Conservation (phyloP, 208 protist genomes). For the Strigomonas culicis region DNA sequence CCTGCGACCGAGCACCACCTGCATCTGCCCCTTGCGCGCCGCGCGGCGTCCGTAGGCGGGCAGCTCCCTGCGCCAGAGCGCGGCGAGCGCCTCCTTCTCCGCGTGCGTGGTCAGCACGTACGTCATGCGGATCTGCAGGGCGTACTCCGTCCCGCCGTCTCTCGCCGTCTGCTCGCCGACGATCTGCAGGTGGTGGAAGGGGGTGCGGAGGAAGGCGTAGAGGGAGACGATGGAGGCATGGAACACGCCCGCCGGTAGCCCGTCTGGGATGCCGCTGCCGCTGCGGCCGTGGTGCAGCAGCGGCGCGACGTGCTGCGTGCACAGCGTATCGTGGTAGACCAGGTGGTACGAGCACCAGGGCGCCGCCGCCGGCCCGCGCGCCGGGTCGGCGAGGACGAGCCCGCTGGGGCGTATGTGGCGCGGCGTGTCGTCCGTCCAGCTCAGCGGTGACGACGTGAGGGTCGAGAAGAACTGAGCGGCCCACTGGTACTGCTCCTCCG, state of each 20-base stretch:
- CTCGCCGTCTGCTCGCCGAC: slow-evolving; percentile 18
- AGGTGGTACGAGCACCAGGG: slow-evolving; percentile 78
- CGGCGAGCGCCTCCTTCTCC: background rate
- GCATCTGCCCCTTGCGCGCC: background rate
- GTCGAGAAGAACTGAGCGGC: slow-evolving; percentile 76
- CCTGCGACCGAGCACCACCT: slow-evolving; percentile 26
- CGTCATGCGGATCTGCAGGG: slow-evolving; percentile 49
- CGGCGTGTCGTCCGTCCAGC: slow-evolving; percentile 59
- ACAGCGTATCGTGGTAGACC: slow-evolving; percentile 71
- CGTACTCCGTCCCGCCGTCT: slow-evolving; percentile 24
- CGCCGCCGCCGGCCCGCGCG: background rate
- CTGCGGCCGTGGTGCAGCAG: slow-evolving; percentile 57
- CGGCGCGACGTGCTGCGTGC: slow-evolving; percentile 71
- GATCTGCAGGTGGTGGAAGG: slow-evolving; percentile 70
- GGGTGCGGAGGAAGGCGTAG: slow-evolving; percentile 44
- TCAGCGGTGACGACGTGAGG: slow-evolving; percentile 72
- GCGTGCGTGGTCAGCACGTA: slow-evolving; percentile 31
- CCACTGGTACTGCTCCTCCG: slow-evolving; percentile 61
- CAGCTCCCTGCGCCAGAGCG: slow-evolving; percentile 7
- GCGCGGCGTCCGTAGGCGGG: background rate
- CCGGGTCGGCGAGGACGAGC: slow-evolving; percentile 18
- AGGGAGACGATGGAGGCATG: slow-evolving; percentile 46
- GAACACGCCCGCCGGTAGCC: slow-evolving; percentile 61
- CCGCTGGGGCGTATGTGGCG: slow-evolving; percentile 62
- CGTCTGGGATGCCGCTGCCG: slow-evolving; percentile 46